phyloP scores from a whole-genome alignment of 495 filamentous ascomycete genomes.

The Chaetomidium leptoderma region DNA sequence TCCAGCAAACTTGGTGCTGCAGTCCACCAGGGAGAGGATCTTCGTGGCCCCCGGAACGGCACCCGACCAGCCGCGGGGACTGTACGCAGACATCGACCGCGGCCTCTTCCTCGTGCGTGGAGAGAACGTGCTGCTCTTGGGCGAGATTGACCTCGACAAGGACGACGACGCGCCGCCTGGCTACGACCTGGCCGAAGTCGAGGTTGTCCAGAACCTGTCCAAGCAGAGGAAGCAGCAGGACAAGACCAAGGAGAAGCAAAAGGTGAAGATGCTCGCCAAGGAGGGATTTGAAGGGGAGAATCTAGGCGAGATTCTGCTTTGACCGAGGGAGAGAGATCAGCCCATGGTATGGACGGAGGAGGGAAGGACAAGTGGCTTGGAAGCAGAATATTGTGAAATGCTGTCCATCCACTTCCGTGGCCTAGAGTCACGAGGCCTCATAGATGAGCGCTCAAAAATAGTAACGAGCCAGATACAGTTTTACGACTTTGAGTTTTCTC shows the following conservation, averaged over 20 bases:
- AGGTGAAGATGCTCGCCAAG: conserved; percentile 60
- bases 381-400: conserved; percentile 81
- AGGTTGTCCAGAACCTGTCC: conserved; percentile 66
- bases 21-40: conserved; percentile 82
- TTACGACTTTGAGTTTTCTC: background rate
- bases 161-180: conserved; percentile 80
- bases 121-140: conserved; percentile 87
- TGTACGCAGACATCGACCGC: conserved; percentile 73
- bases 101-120: conserved; percentile 87
- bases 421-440: background rate
- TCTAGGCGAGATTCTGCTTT: conserved; percentile 68
- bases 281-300: conserved; percentile 88
- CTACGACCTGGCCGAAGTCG: conserved; percentile 60
- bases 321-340: conserved; percentile 28
- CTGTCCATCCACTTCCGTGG: conserved; percentile 29
- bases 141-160: conserved; percentile 93
- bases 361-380: conserved; percentile 23
- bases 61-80: conserved; percentile 33
- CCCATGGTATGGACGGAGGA: no score
- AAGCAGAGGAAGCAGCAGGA: conserved; percentile 63
- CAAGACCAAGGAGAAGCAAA: conserved; percentile 67
- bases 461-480: conserved; percentile 3
- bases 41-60: conserved; percentile 51
- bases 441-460: background rate
- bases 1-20: conserved; percentile 86